Evolutionary conservation across 345 rosid genomes (phyloP).

Genomic region (Iberis pinnata): DNA sequence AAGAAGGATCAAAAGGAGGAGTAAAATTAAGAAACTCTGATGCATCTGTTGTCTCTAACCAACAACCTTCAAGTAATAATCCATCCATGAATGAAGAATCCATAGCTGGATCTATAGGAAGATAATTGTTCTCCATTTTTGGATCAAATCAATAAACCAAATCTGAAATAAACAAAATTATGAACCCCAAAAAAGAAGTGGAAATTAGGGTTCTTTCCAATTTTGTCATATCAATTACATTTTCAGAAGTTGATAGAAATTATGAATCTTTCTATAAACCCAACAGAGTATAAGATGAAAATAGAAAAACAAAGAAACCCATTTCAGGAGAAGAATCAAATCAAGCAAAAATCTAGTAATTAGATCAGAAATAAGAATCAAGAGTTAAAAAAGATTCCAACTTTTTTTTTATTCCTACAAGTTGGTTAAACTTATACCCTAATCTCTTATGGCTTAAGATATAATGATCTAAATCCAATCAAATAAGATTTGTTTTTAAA

Average conservation of each 20-base stretch:
- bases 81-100: conserved; percentile 73
- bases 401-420: conserved; percentile 36
- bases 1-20: conserved; percentile 47
- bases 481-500: not conserved
- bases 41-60: conserved; percentile 77
- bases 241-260: not conserved
- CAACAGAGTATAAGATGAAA: not conserved
- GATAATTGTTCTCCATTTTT: conserved; percentile 30
- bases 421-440: conserved; percentile 26
- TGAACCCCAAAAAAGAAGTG: too few species aligned
- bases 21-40: conserved; percentile 54
- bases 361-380: conserved; percentile 21
- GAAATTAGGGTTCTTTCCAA: too few species aligned
- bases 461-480: conserved; percentile 16
- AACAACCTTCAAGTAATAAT: conserved; percentile 74
- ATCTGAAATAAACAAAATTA: conserved; percentile 20
- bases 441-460: conserved; percentile 35
- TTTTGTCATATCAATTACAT: too few species aligned
- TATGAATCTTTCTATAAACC: conserved; percentile 16
- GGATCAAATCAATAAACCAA: conserved; percentile 10
- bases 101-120: conserved; percentile 43
- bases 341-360: conserved; percentile 26
- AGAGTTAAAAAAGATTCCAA: conserved; percentile 12
- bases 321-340: conserved; percentile 27
- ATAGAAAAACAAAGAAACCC: conserved; percentile 21